Base-by-base conservation (phyloP, 352 stramenopile species). In the Globisporangium ultimum region DNA sequence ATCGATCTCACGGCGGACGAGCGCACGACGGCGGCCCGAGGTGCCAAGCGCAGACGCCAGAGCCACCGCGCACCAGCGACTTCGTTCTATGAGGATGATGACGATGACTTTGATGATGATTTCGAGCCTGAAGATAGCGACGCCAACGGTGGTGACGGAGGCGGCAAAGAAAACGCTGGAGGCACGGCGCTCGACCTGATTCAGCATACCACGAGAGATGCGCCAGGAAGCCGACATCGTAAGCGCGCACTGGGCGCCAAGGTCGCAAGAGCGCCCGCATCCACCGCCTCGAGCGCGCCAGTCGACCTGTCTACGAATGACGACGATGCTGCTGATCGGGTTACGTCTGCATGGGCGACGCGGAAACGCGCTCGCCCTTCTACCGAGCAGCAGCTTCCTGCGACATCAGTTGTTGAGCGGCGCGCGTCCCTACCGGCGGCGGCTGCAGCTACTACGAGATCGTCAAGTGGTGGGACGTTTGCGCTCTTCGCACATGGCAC, bases 51-150 rank as follows among this genome's bases (percentile, higher is more conserved):
- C 34, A 32, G 47, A 43, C 47, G 56, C 12, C n/a, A 32, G 8
- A 21, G 24, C 24, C 24, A 32, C 24, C 48, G 24, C 52, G 21
- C 18, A 18, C 32, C 17, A 22, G 34, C 47, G 7, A 24, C 40
- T 18, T 61, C 59, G 41, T 91, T 89, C 58, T 87, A 86, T 59
- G 79, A 88, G 24, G 74, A 84, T 48, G 77, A 80, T 4, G 75
- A 76, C 20, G 74, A 83, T 9, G 32, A 63, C 24, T 62, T 65
- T 48, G 41, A 32, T 15, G 18, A n/a, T 10, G 40, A 45, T 5
- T 45, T 45, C 13, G 40, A 2, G 40, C 40, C 40, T 5, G 40
- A 45, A 45, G 40, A 45, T 10, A 36, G 28, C 52, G 77, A 80
- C 5, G 73, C 73, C 20, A 72, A 83, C 13, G 32, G 60, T n/a